These are phyloP conservation scores for Lactarius hengduanensis DNA, from an alignment of 768 basidiomycete species.

Conservation along the genomic window DNA sequence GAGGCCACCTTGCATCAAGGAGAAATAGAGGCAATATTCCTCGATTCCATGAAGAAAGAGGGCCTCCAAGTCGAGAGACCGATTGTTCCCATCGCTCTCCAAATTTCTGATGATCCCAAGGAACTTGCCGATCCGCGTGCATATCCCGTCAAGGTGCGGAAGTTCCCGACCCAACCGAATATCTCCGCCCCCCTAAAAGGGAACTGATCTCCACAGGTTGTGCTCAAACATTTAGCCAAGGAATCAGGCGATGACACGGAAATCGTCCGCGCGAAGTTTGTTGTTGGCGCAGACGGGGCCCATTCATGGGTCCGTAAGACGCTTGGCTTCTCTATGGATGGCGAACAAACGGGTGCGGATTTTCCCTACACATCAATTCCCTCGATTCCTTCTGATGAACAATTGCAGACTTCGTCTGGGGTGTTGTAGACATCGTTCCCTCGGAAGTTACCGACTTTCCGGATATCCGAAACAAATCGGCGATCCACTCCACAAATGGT, in stretches of 20 bases:
- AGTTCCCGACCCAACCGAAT: not conserved
- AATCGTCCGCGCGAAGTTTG: constrained; percentile 66
- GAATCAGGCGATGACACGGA: constrained; percentile 45
- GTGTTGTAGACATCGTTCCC: constrained; percentile 62
- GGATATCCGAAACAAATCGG: constrained; percentile 48
- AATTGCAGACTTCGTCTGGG: constrained; percentile 69
- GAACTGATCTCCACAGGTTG: constrained; percentile 38
- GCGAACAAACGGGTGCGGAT: constrained; percentile 55
- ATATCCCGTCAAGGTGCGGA: constrained; percentile 38
- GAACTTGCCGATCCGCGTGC: constrained; percentile 43
- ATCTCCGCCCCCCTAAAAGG: not conserved
- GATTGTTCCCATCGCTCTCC: constrained; percentile 47
- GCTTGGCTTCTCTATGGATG: constrained; percentile 68
- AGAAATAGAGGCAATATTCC: constrained; percentile 56
- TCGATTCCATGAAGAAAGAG: constrained; percentile 50
- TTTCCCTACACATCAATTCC: not conserved
- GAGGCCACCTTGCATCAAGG: constrained; percentile 71
- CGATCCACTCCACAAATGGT: constrained; percentile 51
- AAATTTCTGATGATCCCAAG: constrained; percentile 43
- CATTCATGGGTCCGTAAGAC: constrained; percentile 81
- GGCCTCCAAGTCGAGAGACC: constrained; percentile 54
- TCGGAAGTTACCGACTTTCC: constrained; percentile 48
- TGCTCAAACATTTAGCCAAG: constrained; percentile 43
- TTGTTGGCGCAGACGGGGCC: constrained; percentile 77
- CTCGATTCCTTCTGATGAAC: not conserved